Conservation (phyloP, 805 yeast genomes). For the Wickerhamiella domercqiae region DNA sequence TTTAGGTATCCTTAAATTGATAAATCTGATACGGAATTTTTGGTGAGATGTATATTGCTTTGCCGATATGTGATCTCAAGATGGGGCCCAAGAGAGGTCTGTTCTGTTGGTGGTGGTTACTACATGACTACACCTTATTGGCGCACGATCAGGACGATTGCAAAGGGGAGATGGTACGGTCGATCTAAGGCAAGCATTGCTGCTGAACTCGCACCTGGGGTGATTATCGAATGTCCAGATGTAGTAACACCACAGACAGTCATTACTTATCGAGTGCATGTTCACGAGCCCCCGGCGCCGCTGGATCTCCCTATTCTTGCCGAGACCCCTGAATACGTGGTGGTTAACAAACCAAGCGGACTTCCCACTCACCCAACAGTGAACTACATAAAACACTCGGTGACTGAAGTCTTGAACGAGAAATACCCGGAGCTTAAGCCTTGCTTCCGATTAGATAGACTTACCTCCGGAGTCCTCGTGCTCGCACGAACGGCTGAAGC, state of each 20-base stretch:
- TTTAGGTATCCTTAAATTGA: not conserved
- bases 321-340: conserved; percentile 57
- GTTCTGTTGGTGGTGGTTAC: too few species aligned
- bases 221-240: conserved; percentile 8
- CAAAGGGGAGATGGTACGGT: conserved; percentile 20
- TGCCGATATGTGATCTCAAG: too few species aligned
- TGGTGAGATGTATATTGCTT: too few species aligned
- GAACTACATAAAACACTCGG: conserved; percentile 45
- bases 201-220: conserved; percentile 13
- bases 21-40: not conserved
- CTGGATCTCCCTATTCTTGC: conserved; percentile 39
- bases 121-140: conserved; percentile 12
- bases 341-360: conserved; percentile 85
- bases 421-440: conserved; percentile 13
- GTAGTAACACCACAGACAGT: conserved; percentile 65
- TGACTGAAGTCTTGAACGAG: conserved; percentile 14
- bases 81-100: too few species aligned
- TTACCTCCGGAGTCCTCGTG: conserved; percentile 19
- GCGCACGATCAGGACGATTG: conserved; percentile 11
- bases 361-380: conserved; percentile 95
- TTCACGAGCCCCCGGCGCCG: conserved; percentile 77
- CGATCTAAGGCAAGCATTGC: conserved; percentile 7
- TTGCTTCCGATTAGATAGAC: conserved; percentile 18
- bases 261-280: conserved; percentile 62
- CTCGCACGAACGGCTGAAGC: conserved; percentile 11